Percentiles rank a stretch among this genome's conserved stretches.
These are phyloP conservation scores for Rosa multiflora DNA, from an alignment of 306 rosid genomes.

Conservation along the genomic window DNA sequence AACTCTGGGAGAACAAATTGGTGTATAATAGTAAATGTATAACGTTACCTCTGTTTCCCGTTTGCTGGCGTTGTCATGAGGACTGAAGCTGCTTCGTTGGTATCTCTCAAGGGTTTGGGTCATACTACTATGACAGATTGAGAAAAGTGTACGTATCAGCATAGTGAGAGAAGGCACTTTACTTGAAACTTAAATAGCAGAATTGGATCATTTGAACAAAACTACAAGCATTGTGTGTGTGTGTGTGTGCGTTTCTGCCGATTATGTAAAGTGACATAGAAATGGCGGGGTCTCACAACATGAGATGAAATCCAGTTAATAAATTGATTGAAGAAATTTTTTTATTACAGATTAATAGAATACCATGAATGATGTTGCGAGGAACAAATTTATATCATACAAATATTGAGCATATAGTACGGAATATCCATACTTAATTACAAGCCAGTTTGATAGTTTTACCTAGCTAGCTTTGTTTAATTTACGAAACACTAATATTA, in stretches of 20 bases:
- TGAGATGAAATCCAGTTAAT: not conserved
- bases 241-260: too few relatives aligned
- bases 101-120: constrained; percentile 73
- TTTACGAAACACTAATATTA: not conserved
- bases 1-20: not conserved
- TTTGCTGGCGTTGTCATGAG: constrained; percentile 51
- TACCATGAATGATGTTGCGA: not conserved
- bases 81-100: constrained; percentile 58
- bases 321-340: not conserved
- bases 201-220: not conserved
- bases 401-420: not conserved
- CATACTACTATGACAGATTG: constrained; percentile 27
- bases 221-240: not conserved
- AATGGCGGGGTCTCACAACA: not conserved
- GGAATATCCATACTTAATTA: not conserved
- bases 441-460: not conserved
- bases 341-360: not conserved
- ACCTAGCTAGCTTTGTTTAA: not conserved
- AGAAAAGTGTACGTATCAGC: not conserved
- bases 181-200: not conserved
- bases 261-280: too few relatives aligned
- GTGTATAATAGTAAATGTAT: not conserved
- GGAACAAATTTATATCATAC: not conserved
- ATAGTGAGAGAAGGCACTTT: not conserved
- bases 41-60: constrained; percentile 61